Conservation (phyloP, 2,329 filamentous ascomycete genomes). For the Diaporthe australafricana region DNA sequence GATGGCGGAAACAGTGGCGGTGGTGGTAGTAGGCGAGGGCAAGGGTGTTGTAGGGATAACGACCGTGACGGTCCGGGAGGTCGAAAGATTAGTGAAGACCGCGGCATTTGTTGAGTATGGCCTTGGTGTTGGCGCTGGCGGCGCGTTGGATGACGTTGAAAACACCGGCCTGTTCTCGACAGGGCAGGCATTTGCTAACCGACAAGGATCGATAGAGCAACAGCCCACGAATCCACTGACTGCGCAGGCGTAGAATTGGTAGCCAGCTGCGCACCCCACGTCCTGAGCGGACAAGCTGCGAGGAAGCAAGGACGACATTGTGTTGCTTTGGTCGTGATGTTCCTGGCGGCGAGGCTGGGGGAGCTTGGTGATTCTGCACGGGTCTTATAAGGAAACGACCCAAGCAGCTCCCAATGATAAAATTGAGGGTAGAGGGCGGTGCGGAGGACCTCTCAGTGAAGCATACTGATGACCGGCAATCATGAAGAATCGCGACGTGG, state of each 20-base stretch:
- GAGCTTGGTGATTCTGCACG: neutral
- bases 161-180: slow-evolving; percentile 31
- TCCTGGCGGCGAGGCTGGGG: neutral
- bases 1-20: neutral
- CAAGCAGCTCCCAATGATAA: neutral
- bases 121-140: slow-evolving; percentile 32
- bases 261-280: slow-evolving; percentile 45
- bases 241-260: slow-evolving; percentile 52
- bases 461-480: neutral
- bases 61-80: neutral
- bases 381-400: slow-evolving; percentile 12
- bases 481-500: slow-evolving; percentile 5
- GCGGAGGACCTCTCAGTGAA: neutral
- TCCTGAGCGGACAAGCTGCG: neutral
- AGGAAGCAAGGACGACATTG: slow-evolving; percentile 14
- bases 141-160: slow-evolving; percentile 16
- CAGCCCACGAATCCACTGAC: slow-evolving; percentile 55
- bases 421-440: neutral
- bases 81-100: slow-evolving; percentile 3
- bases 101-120: neutral
- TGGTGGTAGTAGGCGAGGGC: neutral
- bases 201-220: slow-evolving; percentile 58
- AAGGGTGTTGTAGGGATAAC: neutral
- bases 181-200: slow-evolving; percentile 45
- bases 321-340: neutral